Base-by-base conservation (phyloP, 2,329 filamentous ascomycete species). In the Fusarium penzigii region DNA sequence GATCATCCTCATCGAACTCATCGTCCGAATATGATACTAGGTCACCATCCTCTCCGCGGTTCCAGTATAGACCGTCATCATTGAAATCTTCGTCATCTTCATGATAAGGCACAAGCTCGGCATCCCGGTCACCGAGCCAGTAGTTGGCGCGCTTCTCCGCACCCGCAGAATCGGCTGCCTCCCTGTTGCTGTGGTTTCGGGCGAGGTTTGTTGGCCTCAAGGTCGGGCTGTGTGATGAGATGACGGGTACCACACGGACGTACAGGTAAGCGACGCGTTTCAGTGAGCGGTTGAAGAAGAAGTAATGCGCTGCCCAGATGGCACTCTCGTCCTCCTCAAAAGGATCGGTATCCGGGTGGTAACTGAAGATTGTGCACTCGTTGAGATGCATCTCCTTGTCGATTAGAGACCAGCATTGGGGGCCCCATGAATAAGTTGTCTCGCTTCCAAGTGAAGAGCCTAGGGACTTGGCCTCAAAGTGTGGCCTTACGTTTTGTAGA, bases 261-360 rank as follows among this genome's bases (percentile, higher is more conserved):
- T 97, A 95, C 42, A 99, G 77, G 70, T 99, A 99, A 55, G 91
- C 92, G 16, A 99, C 93, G 40, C 94, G 86, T 77, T 97, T 97
- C 67, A 88, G 82, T 25, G 86, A 79, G 66, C 93, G 93, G 78
- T 96, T 97, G 81, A 97, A 97, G 72, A 97, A 96, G 77, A 99
- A 96, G 73, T 96, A 97, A 71, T 97, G 92, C 57, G 92, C 81
- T 45, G 90, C 92, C 93, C 93, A 99, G 57, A 99, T 92, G 10
- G 92, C 88, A 56, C 90, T 90, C 67, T 97, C 92, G 56, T 96
- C 92, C 57, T 92, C 92, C 63, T 92, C 88, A 65, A 95, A 96
- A 0, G 92, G 91, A 66, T 96, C 92, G 55, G 92, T 90, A 39
- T 91, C 87, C 0, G 94, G 94, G 46, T 88, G 84, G 74, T 96